Base-by-base conservation (phyloP, 2,329 filamentous ascomycete species). In the Davidsoniella virescens region DNA sequence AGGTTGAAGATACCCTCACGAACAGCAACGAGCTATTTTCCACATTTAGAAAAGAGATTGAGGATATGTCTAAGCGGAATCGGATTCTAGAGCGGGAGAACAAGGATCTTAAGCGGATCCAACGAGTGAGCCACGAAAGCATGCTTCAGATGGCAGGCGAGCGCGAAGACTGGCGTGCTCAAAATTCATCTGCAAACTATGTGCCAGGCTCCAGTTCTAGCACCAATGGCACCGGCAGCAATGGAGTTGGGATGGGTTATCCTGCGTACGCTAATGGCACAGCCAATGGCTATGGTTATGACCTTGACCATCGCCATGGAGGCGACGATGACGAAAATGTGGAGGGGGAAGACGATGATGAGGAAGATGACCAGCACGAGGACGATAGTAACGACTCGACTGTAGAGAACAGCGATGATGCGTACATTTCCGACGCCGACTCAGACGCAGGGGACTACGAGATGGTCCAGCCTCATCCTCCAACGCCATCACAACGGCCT, bases 31-130 rank as follows among this genome's bases (percentile, higher is more conserved):
- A 96, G 63, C 71, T 96, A 49, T 96, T 96, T 65, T 71, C 95
- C 57, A 95, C 92, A 1, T 96, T 96, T 67, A 79, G 90, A 50
- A 95, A 94, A 68, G 92, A 96, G 67, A 96, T 96, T 88, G 92
- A 96, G 67, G 92, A 96, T 61, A 96, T 96, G 88, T 94, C 88
- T 1, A 95, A 95, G 70, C 96, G 96, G 70, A 94, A 90, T 5
- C 95, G 95, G 66, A 82, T 87, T 23, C 71, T 98, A 49, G 92
- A 98, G 64, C 94, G 94, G 67, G 92, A 98, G 61, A 96, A 98
- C 60, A 82, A 92, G 58, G 82, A 78, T 16, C 75, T 94, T 47
- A 94, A 87, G 57, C 79, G 90, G 51, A 94, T 95, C 65, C 90
- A 95, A 64, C 88, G 95, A 59, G 80, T 86, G 44, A 93, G 88